These are phyloP conservation scores for Candida takata DNA, from an alignment of 805 yeast species.

Conservation along the genomic window DNA sequence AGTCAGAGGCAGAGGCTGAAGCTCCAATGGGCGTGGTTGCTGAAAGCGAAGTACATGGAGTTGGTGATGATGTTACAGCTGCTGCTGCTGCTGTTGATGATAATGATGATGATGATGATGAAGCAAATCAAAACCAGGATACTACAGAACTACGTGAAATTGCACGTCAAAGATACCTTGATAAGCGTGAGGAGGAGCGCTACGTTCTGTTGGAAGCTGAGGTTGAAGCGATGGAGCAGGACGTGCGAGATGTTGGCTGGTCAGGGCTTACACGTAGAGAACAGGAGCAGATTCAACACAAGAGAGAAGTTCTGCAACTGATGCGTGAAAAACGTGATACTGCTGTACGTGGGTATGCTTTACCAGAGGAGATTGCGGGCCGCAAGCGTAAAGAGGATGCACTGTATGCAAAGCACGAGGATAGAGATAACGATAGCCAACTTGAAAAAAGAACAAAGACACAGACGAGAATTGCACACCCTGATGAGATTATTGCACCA, in stretches of 20 bases:
- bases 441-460: constrained; percentile 15
- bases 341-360: constrained; percentile 33
- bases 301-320: constrained; percentile 41
- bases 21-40: not conserved
- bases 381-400: constrained; percentile 45
- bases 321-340: constrained; percentile 32
- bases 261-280: constrained; percentile 41
- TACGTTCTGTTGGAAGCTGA: constrained; percentile 38
- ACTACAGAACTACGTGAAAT: constrained; percentile 28
- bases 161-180: constrained; percentile 43
- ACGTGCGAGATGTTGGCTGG: constrained; percentile 48
- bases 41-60: not conserved
- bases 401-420: constrained; percentile 36
- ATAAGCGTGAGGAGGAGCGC: constrained; percentile 42
- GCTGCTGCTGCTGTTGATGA: not conserved
- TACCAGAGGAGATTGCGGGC: constrained; percentile 58
- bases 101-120: not conserved
- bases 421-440: constrained; percentile 21
- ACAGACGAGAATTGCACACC: constrained; percentile 25
- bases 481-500: constrained; percentile 36
- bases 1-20: constrained; percentile 5
- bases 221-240: constrained; percentile 41
- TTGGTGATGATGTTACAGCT: not conserved
- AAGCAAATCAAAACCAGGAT: not conserved
- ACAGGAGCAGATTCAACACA: constrained; percentile 42